Conservation (phyloP, 2,329 filamentous ascomycete genomes). For the Colletotrichum gloeosporioides region DNA sequence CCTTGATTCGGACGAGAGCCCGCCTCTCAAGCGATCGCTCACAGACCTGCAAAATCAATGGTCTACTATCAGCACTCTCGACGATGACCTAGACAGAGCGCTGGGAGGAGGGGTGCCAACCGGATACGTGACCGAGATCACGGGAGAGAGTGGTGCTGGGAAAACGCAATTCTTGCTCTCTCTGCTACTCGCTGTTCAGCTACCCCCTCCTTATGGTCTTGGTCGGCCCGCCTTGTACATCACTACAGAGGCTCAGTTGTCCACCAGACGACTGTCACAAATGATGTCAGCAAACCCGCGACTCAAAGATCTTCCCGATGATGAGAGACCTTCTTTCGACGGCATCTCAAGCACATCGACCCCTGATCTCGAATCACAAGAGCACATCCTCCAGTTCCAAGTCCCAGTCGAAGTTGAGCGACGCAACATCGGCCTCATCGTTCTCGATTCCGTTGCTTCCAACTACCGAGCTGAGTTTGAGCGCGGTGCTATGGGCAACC, state of each 20-base stretch:
- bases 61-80: slow-evolving; percentile 79
- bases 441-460: slow-evolving; percentile 91
- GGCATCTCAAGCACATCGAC: slow-evolving; percentile 81
- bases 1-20: not conserved
- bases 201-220: slow-evolving; percentile 75
- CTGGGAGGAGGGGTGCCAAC: slow-evolving; percentile 82
- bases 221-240: slow-evolving; percentile 85
- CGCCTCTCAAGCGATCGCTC: slow-evolving; percentile 6
- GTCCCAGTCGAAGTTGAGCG: slow-evolving; percentile 83
- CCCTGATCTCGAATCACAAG: slow-evolving; percentile 90
- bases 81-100: slow-evolving; percentile 70
- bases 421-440: slow-evolving; percentile 78
- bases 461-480: slow-evolving; percentile 96
- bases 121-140: slow-evolving; percentile 85
- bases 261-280: slow-evolving; percentile 81
- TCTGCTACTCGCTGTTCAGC: slow-evolving; percentile 83
- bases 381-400: slow-evolving; percentile 93
- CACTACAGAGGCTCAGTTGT: slow-evolving; percentile 86
- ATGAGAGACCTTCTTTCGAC: slow-evolving; percentile 67
- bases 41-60: slow-evolving; percentile 10
- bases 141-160: slow-evolving; percentile 90
- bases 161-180: slow-evolving; percentile 94
- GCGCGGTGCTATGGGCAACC: slow-evolving; percentile 48
- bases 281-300: slow-evolving; percentile 73
- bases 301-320: slow-evolving; percentile 45